Percentiles rank a stretch among this genome's conserved stretches.
Evolutionary conservation across 306 rosid species (phyloP).

Genomic region (Abrus precatorius): DNA sequence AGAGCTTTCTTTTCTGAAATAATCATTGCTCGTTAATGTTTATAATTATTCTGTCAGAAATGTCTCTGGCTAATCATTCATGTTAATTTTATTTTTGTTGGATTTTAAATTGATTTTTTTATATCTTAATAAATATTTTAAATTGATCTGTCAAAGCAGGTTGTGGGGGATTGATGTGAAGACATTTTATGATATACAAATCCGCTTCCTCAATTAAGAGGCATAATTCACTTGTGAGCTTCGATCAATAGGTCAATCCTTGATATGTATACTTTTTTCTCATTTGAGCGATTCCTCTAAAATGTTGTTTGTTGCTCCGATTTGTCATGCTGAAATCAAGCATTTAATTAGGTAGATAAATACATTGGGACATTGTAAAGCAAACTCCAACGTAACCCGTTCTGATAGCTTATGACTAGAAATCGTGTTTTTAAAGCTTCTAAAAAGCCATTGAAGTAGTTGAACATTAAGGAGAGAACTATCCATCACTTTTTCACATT

Average conservation of each 20-base stretch:
- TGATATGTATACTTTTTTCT: neutral
- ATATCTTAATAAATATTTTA: conserved; percentile 2
- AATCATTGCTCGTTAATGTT: neutral
- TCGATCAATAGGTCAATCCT: neutral
- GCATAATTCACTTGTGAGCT: conserved; percentile 18
- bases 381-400: neutral
- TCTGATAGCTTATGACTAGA: neutral
- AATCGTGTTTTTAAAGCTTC: neutral
- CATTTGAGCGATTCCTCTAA: neutral
- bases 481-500: no score
- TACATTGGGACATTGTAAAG: neutral
- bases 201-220: conserved; percentile 57
- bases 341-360: conserved; percentile 23
- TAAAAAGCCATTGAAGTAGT: no score
- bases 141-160: conserved; percentile 61
- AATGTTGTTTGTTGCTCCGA: conserved; percentile 8
- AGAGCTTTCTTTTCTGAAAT: conserved; percentile 47
- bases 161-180: conserved; percentile 89
- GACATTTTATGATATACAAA: conserved; percentile 72
- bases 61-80: conserved; percentile 20
- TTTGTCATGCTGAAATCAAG: conserved; percentile 16
- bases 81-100: neutral
- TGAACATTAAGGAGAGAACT: no score
- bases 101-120: neutral
- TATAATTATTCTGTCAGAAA: neutral